Base-by-base conservation (phyloP, 2,329 filamentous ascomycete species). In the Chaetomiaceae sp. region DNA sequence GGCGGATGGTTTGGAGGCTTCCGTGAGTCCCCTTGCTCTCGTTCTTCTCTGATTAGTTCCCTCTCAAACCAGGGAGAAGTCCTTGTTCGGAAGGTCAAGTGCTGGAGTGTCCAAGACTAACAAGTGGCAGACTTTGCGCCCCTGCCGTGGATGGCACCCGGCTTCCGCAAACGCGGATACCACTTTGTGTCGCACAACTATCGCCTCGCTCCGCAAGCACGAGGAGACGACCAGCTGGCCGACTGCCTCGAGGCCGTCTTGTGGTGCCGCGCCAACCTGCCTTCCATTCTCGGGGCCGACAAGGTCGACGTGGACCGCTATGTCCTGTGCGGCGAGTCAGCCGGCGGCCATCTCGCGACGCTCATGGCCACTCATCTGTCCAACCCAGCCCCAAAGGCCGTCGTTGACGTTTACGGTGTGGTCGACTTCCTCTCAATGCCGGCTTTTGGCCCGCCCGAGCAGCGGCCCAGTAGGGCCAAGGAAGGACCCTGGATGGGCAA, bases 131-230 rank as follows among this genome's bases (percentile, higher is more conserved):
- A 63, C 43, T 61, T 55, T n/a, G 46, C 51, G 4, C 59, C 59
- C 1, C 46, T 55, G 34, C 55, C 56, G 3, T 62, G 60, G 60
- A 44, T 63, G 44, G 22, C 20, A 3, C 55, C 58, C n/a, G 61
- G 55, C 36, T 59, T 63, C 34, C 56, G 55, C 14, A 20, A 47
- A 19, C 55, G 55, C 11, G 59, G 58, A 17, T 62, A 62, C 42
- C 61, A 63, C 46, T 38, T 63, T 12, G 47, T 63, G 17, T 58
- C 60, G 6, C 60, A 60, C 60, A 63, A 57, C 51, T 63, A 63
- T 53, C 59, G 61, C 7, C 58, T 63, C 2, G 59, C 53, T 3
- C 61, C 61, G 8, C 61, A 63, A 39, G 60, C 54, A 3, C 48
- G 56, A 0, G 31, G 59, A 4, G 59, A 60, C 20, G 55, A 61